phyloP scores from a whole-genome alignment of 2,329 filamentous ascomycete species.

The Pseudocercospora musae region DNA sequence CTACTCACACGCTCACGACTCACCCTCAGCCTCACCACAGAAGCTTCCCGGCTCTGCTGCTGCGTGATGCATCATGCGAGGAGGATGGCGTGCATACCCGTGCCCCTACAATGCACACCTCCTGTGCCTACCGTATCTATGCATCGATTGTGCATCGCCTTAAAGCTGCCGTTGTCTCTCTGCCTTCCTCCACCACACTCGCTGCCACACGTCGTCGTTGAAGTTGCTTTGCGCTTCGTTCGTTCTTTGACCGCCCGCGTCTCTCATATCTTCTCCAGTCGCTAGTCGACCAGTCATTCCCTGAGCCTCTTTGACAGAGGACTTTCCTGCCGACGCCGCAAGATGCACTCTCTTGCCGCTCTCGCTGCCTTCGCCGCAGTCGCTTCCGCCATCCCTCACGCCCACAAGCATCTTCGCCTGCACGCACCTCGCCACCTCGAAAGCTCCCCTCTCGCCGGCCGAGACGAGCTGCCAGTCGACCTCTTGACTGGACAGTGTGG shows the following conservation, averaged over 20 bases:
- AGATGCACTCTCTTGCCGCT: slow-evolving; percentile 12
- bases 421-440: slow-evolving; percentile 9
- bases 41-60: neutral
- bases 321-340: slow-evolving; percentile 3
- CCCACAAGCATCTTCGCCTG: slow-evolving; percentile 13
- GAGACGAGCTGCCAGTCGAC: slow-evolving; percentile 15
- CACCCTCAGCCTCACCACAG: slow-evolving; percentile 6
- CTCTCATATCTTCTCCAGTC: slow-evolving; percentile 16
- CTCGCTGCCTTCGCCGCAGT: slow-evolving; percentile 14
- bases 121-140: too few relatives aligned
- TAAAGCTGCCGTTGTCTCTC: neutral
- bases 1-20: too few relatives aligned
- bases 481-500: slow-evolving; percentile 22
- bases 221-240: slow-evolving; percentile 14
- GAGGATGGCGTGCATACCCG: neutral
- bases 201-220: slow-evolving; percentile 1
- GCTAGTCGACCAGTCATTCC: slow-evolving; percentile 24
- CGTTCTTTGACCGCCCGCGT: slow-evolving; percentile 8
- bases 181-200: neutral
- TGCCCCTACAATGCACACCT: too few relatives aligned
- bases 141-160: neutral
- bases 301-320: slow-evolving; percentile 16
- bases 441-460: slow-evolving; percentile 17
- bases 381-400: slow-evolving; percentile 16
- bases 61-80: neutral